Percentiles rank a stretch among this genome's conserved stretches.
phyloP scores from a whole-genome alignment of 169 alveolate species.

The Plasmodium sp. region DNA sequence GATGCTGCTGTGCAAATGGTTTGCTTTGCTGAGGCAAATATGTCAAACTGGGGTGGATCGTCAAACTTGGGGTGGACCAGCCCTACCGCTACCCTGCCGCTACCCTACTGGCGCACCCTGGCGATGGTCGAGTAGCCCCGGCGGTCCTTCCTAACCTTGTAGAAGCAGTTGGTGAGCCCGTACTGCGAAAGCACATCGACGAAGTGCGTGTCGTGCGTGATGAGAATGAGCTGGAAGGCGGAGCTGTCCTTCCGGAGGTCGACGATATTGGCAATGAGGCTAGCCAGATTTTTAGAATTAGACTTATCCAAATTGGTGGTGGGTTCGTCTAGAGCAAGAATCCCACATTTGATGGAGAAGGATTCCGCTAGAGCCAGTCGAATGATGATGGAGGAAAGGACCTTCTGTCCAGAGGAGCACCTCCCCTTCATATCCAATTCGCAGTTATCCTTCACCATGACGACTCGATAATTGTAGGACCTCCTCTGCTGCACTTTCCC shows the following conservation, averaged over 20 bases:
- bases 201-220: slow-evolving; percentile 96
- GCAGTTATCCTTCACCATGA: slow-evolving; percentile 87
- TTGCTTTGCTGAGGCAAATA: background rate
- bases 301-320: slow-evolving; percentile 98
- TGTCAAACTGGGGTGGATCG: background rate
- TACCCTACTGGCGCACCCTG: background rate
- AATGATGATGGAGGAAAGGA: slow-evolving; percentile 96
- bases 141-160: slow-evolving; percentile 20
- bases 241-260: slow-evolving; percentile 77
- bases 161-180: slow-evolving; percentile 62
- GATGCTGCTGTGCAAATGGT: background rate
- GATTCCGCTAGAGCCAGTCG: slow-evolving; percentile 99
- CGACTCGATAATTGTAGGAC: slow-evolving; percentile 86
- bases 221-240: slow-evolving; percentile 93
- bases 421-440: slow-evolving; percentile 96
- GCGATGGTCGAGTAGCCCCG: slow-evolving; percentile 34
- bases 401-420: slow-evolving; percentile 98
- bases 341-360: slow-evolving; percentile 97
- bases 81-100: background rate
- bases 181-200: slow-evolving; percentile 63
- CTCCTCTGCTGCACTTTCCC: slow-evolving; percentile 71
- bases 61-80: too few species aligned
- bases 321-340: slow-evolving; percentile 99
- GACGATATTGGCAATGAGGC: slow-evolving; percentile 78
- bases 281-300: slow-evolving; percentile 92